Evolutionary conservation across 495 filamentous ascomycete species (phyloP), one percentile per base, ranked within the genome.

Genomic region (Penicillium robsamsonii): DNA sequence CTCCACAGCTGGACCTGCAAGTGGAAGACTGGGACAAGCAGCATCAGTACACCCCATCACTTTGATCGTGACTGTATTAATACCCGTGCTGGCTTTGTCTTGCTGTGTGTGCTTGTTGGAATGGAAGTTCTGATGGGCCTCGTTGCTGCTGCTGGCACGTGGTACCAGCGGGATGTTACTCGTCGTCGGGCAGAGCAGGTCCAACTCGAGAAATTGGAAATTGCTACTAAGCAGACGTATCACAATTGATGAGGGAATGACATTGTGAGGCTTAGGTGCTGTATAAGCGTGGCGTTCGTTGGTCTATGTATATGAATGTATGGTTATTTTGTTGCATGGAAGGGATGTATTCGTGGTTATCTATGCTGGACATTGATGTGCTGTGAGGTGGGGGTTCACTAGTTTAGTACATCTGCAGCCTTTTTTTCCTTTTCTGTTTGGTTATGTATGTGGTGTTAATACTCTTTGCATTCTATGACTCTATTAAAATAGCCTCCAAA

Each of bases 1-100:
- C 66, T 82, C 15, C 67, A 76, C 25, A 77, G 72, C 47, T 82
- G 79, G 79, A 79, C 79, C 5, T 82, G 79, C 65, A 80, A 79
- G 58, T 80, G 77, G 75, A 70, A 73, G 30, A 43, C 40, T 1
- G 47, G 48, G 3, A 61, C 51, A 10, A 53, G 51, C 10, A 44
- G 30, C 18, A 51, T 54, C 4, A 52, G 55, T 7, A 57, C 69
- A 0, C 77, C 79, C 0, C 49, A 58, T 2, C 58, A 71, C n/a
- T 82, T 82, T 51, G 53, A 61, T 9, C 68, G 77, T 2, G 75
- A 80, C 46, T 82, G 79, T 48, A 50, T 64, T 7, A 66, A 71
- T 20, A 76, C 62, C 4, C 66, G 61, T 17, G 78, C 73, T 5
- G 74, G 64, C 0, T 74, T 81, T 30, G 65, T 70, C 4, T 43